A percentile compares a stretch with the other conserved stretches of the same genome.
Conservation (phyloP, 345 rosid species). For the Dovyalis caffra region DNA sequence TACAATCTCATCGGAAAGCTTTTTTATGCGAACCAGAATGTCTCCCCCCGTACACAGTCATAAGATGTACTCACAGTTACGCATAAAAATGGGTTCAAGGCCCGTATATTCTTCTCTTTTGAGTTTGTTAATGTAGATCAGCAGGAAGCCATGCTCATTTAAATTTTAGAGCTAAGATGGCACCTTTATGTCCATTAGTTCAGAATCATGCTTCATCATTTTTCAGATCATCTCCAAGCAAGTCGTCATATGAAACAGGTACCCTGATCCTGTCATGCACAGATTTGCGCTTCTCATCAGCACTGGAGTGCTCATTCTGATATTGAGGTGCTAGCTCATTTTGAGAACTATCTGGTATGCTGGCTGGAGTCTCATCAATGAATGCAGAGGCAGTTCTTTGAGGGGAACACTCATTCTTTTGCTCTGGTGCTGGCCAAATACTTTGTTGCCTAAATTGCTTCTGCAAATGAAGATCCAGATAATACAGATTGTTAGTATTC, state of each 20-base stretch:
- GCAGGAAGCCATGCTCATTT: not conserved
- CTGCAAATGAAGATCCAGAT: constrained; percentile 38
- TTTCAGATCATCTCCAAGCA: constrained; percentile 34
- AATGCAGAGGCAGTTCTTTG: constrained; percentile 27
- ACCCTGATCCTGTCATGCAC: constrained; percentile 79
- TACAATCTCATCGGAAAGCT: not conserved
- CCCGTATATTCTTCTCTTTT: not conserved
- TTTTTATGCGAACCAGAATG: not conserved
- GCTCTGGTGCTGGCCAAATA: constrained; percentile 27
- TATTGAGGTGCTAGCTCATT: constrained; percentile 10
- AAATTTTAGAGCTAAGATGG: too few relatives aligned
- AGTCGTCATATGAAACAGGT: constrained; percentile 83
- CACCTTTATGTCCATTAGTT: too few relatives aligned
- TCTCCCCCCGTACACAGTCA: not conserved
- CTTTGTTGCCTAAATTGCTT: constrained; percentile 74
- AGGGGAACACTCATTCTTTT: constrained; percentile 29
- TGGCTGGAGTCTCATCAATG: constrained; percentile 28
- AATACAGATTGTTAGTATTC: not conserved
- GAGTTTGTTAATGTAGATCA: too few relatives aligned
- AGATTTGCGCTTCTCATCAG: constrained; percentile 43
- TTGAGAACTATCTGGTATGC: constrained; percentile 26
- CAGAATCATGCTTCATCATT: not conserved
- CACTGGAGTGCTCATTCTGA: constrained; percentile 30
- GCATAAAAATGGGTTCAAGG: not conserved
- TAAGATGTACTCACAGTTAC: too few relatives aligned